A percentile compares a stretch with the other conserved stretches of the same genome.
Evolutionary conservation across 768 basidiomycete genomes (phyloP).

Genomic region (Termitomyces bulborhizus): DNA sequence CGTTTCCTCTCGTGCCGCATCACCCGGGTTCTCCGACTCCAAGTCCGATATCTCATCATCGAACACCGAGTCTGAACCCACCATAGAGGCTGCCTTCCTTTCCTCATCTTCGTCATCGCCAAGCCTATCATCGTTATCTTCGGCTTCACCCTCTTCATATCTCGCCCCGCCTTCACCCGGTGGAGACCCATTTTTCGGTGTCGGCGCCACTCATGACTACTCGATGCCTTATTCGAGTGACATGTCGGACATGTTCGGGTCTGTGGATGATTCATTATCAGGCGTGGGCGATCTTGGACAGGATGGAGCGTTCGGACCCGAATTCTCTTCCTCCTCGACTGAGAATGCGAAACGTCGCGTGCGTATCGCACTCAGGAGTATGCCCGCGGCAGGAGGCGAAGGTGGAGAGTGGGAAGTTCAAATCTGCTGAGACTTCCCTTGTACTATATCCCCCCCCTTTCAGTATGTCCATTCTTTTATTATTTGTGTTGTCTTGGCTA

Average conservation of each 20-base stretch:
- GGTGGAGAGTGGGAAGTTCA: conserved; percentile 80
- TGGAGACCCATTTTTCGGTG: conserved; percentile 56
- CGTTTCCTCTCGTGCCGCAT: conserved; percentile 33
- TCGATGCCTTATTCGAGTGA: conserved; percentile 27
- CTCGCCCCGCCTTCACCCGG: conserved; percentile 29
- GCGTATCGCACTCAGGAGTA: conserved; percentile 59
- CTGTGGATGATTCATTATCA: conserved; percentile 22
- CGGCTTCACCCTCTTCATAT: conserved; percentile 30
- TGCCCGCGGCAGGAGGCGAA: conserved; percentile 55
- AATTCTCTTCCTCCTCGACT: conserved; percentile 29
- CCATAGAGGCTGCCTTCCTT: conserved; percentile 21
- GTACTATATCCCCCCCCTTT: neutral
- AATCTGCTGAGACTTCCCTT: conserved; percentile 41
- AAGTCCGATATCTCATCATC: conserved; percentile 21
- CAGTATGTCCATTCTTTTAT: conserved; percentile 7
- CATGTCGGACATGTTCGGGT: conserved; percentile 28
- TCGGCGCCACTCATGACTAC: conserved; percentile 36
- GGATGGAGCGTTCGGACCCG: conserved; percentile 30
- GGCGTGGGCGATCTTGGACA: conserved; percentile 23
- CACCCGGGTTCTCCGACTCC: conserved; percentile 22
- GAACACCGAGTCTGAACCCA: conserved; percentile 17
- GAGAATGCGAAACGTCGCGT: conserved; percentile 45
- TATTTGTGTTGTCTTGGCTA: conserved; percentile 10
- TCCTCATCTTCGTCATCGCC: conserved; percentile 14
- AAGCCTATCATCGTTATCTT: conserved; percentile 4